Evolutionary conservation across 345 rosid genomes (phyloP).

Genomic region (Acer campestre): DNA sequence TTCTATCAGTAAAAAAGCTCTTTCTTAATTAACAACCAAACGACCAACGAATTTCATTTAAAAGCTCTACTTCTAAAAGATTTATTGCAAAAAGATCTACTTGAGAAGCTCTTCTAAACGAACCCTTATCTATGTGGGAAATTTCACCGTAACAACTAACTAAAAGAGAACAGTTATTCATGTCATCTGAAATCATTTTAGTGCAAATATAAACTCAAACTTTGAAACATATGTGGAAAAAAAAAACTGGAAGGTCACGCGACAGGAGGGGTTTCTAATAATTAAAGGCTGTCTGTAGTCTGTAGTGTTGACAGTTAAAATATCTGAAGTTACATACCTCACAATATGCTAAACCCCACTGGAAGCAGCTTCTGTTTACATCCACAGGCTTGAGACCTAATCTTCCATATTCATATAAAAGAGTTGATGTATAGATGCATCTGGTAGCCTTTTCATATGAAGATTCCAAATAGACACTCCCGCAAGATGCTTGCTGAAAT

Average conservation of each 20-base stretch:
- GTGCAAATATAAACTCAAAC: not conserved
- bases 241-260: not conserved
- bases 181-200: not conserved
- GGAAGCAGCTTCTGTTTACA: conserved; percentile 34
- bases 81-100: too few relatives aligned
- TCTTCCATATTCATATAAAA: conserved; percentile 47
- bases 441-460: conserved; percentile 55
- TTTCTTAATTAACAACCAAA: too few relatives aligned
- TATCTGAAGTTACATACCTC: conserved; percentile 38
- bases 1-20: too few relatives aligned
- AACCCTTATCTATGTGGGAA: not conserved
- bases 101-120: too few relatives aligned
- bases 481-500: conserved; percentile 52
- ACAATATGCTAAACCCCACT: conserved; percentile 46
- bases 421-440: conserved; percentile 53
- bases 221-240: not conserved
- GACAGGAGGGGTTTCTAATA: not conserved
- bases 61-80: too few relatives aligned
- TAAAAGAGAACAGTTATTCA: not conserved
- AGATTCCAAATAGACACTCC: conserved; percentile 48
- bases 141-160: not conserved
- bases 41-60: too few relatives aligned
- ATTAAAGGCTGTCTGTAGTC: not conserved
- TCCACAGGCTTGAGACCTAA: conserved; percentile 34
- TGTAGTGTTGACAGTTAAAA: not conserved